A percentile compares a stretch with the other conserved stretches of the same genome.
Evolutionary conservation across 192 early-diverging fungal genomes (phyloP).

Genomic region (Jimgerdemannia flammicorona): DNA sequence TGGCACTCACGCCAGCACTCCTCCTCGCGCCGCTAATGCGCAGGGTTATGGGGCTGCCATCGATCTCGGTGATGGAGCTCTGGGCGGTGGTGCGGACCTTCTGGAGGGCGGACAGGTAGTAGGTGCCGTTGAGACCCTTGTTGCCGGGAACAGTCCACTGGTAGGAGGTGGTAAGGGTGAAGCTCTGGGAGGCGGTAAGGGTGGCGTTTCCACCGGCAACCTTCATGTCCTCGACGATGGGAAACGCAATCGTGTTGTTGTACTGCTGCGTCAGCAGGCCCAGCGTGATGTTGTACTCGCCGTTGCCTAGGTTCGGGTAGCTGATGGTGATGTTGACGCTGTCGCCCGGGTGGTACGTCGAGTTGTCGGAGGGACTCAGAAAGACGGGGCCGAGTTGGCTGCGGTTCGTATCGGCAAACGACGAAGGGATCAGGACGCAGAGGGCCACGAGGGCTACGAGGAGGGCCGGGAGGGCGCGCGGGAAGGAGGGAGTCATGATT

Average conservation of each 20-base stretch:
- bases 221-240: background rate
- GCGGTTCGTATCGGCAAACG: background rate
- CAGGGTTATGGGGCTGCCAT: background rate
- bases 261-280: slow-evolving; percentile 9
- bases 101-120: background rate
- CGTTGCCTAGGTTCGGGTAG: slow-evolving; percentile 32
- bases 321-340: slow-evolving; percentile 19
- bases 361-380: slow-evolving; percentile 14
- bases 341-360: slow-evolving; percentile 19
- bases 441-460: background rate
- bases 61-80: background rate
- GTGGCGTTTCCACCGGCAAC: background rate
- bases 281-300: slow-evolving; percentile 23
- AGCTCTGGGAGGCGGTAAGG: background rate
- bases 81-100: background rate
- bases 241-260: background rate
- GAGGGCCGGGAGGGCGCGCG: background rate
- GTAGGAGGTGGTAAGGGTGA: background rate
- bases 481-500: background rate
- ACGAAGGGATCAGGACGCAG: background rate
- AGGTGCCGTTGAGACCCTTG: background rate
- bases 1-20: background rate
- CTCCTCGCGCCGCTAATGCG: background rate
- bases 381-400: background rate
- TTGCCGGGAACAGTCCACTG: background rate